A percentile compares a stretch with the other conserved stretches of the same genome.
Conservation (phyloP, 768 basidiomycete genomes). For the Psilocybe azurescens region DNA sequence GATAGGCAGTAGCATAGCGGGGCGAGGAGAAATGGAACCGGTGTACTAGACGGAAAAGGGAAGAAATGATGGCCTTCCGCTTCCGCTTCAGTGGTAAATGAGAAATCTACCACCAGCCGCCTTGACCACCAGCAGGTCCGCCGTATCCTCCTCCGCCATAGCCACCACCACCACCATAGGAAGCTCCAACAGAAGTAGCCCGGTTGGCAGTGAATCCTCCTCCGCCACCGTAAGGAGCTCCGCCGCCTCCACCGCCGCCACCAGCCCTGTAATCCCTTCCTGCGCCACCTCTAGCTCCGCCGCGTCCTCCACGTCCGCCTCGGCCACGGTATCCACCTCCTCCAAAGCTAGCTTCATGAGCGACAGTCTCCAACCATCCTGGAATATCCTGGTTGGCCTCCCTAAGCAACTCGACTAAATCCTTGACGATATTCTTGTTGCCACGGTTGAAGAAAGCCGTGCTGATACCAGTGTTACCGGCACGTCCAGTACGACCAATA, state of each 20-base stretch:
- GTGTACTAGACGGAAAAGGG: constrained; percentile 15
- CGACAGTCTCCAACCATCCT: constrained; percentile 85
- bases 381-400: constrained; percentile 98
- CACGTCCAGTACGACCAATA: constrained; percentile 98
- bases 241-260: constrained; percentile 40
- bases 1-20: constrained; percentile 12
- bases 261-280: constrained; percentile 53
- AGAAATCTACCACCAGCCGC: constrained; percentile 50
- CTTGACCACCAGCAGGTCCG: constrained; percentile 28
- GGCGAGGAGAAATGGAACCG: constrained; percentile 11
- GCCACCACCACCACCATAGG: constrained; percentile 32
- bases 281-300: constrained; percentile 51
- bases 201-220: constrained; percentile 32
- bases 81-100: constrained; percentile 12
- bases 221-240: constrained; percentile 34
- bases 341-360: constrained; percentile 80
- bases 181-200: constrained; percentile 27
- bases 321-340: constrained; percentile 59
- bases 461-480: constrained; percentile 94
- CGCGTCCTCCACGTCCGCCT: constrained; percentile 64
- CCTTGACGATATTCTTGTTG: constrained; percentile 91
- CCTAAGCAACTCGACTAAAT: constrained; percentile 89
- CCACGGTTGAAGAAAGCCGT: constrained; percentile 97
- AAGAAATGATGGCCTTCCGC: constrained; percentile 19
- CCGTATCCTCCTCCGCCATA: constrained; percentile 36